phyloP scores from a whole-genome alignment of 371 early-diverging fungal genomes.

The Mucor indicus region DNA sequence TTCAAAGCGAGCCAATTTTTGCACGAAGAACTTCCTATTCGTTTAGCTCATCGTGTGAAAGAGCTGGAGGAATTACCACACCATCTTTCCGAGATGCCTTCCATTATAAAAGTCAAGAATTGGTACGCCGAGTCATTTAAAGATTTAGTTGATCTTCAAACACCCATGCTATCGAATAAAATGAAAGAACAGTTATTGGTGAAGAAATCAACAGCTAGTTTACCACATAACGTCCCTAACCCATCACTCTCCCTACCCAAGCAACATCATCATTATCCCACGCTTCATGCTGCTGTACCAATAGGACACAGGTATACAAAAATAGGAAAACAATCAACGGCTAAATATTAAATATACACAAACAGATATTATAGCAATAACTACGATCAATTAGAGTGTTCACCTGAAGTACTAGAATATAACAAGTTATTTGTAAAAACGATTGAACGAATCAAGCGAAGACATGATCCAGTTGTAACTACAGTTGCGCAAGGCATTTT shows the following conservation, averaged over 20 bases:
- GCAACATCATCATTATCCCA: conserved; percentile 5
- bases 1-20: conserved; percentile 90
- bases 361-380: conserved; percentile 63
- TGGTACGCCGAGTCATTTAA: conserved; percentile 92
- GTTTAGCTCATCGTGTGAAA: conserved; percentile 92
- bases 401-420: conserved; percentile 74
- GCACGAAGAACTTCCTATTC: conserved; percentile 91
- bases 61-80: conserved; percentile 92
- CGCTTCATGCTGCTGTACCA: conserved; percentile 22
- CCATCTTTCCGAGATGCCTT: conserved; percentile 85
- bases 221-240: conserved; percentile 65
- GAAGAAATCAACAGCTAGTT: conserved; percentile 2
- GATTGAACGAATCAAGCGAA: conserved; percentile 86
- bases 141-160: conserved; percentile 75
- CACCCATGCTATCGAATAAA: conserved; percentile 49
- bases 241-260: conserved; percentile 47
- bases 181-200: conserved; percentile 27
- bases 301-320: conserved; percentile 33
- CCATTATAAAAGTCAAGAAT: conserved; percentile 84
- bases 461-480: conserved; percentile 94
- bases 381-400: conserved; percentile 57
- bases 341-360: conserved; percentile 13
- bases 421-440: conserved; percentile 80
- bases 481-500: conserved; percentile 90
- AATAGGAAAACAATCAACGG: background rate